Conservation (phyloP, 306 rosid species). For the Mucuna pruriens region DNA sequence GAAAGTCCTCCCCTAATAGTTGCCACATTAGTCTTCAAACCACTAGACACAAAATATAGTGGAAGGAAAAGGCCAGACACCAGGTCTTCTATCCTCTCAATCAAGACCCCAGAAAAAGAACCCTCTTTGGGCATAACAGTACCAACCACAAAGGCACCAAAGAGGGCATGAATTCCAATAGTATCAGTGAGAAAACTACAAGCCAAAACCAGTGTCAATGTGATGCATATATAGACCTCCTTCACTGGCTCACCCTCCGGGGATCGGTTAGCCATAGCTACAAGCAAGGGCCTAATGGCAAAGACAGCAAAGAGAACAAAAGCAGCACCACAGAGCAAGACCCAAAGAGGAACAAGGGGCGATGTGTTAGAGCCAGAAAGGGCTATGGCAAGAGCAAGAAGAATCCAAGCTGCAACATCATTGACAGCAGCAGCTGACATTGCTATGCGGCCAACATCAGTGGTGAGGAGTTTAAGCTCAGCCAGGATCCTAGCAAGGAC, state of each 20-base stretch:
- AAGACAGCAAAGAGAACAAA: conserved; percentile 49
- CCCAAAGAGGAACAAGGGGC: conserved; percentile 62
- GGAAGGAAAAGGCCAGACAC: conserved; percentile 68
- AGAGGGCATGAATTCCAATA: conserved; percentile 79
- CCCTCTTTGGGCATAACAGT: conserved; percentile 73
- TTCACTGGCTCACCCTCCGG: conserved; percentile 73
- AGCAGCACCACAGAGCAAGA: conserved; percentile 50
- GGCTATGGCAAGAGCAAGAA: conserved; percentile 78
- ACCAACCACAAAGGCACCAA: conserved; percentile 77
- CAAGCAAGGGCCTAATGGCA: conserved; percentile 51
- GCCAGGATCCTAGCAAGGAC: conserved; percentile 80
- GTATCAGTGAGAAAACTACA: conserved; percentile 64
- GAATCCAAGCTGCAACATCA: conserved; percentile 77
- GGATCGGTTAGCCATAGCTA: conserved; percentile 59
- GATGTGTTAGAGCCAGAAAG: conserved; percentile 57
- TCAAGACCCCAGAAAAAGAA: conserved; percentile 64
- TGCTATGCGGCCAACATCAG: conserved; percentile 73
- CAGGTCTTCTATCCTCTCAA: conserved; percentile 70
- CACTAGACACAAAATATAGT: conserved; percentile 74
- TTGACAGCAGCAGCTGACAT: conserved; percentile 83
- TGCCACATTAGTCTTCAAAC: conserved; percentile 70
- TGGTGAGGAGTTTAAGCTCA: conserved; percentile 78
- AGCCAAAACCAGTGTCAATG: conserved; percentile 62
- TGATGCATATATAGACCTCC: conserved; percentile 66
- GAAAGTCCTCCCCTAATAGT: conserved; percentile 68